A percentile compares a stretch with the other conserved stretches of the same genome.
Conservation (phyloP, 2,329 filamentous ascomycete genomes). For the Alternaria incomplexa region DNA sequence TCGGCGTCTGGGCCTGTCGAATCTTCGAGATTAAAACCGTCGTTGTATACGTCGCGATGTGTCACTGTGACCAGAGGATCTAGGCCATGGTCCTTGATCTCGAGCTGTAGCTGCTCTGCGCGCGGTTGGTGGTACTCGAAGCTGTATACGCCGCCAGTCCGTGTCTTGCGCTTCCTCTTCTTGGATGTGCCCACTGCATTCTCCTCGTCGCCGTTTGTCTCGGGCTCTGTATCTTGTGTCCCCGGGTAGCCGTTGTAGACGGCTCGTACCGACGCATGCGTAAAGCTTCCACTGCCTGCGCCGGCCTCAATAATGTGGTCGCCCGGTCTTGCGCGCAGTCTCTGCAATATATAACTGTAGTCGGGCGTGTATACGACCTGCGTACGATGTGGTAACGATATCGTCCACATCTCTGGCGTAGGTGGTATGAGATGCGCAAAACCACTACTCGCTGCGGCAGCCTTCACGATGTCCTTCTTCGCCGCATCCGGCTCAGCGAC, state of each 20-base stretch:
- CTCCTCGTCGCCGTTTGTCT: slow-evolving; percentile 33
- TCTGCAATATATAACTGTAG: slow-evolving; percentile 82
- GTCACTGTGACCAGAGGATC: slow-evolving; percentile 72
- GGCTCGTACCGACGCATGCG: slow-evolving; percentile 76
- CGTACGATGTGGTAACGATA: slow-evolving; percentile 78
- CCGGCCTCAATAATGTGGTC: slow-evolving; percentile 79
- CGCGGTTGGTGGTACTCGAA: slow-evolving; percentile 81
- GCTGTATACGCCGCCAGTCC: slow-evolving; percentile 73
- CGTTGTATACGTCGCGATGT: slow-evolving; percentile 78
- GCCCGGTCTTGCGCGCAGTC: slow-evolving; percentile 75
- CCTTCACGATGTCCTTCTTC: slow-evolving; percentile 37
- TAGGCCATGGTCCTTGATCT: slow-evolving; percentile 72
- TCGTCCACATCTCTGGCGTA: slow-evolving; percentile 83
- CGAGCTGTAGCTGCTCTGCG: slow-evolving; percentile 70
- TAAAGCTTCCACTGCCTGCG: slow-evolving; percentile 82
- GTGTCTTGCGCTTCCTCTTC: slow-evolving; percentile 44
- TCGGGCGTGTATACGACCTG: slow-evolving; percentile 89
- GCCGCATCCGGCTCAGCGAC: slow-evolving; percentile 38
- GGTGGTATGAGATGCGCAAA: slow-evolving; percentile 81
- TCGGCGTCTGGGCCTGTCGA: slow-evolving; percentile 57
- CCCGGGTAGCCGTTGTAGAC: slow-evolving; percentile 74
- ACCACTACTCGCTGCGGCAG: slow-evolving; percentile 64
- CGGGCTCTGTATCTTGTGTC: slow-evolving; percentile 12
- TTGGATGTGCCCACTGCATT: slow-evolving; percentile 34
- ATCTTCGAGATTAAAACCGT: slow-evolving; percentile 69